phyloP scores from a whole-genome alignment of 805 yeast species.

The Saccharomycopsis sp. region DNA sequence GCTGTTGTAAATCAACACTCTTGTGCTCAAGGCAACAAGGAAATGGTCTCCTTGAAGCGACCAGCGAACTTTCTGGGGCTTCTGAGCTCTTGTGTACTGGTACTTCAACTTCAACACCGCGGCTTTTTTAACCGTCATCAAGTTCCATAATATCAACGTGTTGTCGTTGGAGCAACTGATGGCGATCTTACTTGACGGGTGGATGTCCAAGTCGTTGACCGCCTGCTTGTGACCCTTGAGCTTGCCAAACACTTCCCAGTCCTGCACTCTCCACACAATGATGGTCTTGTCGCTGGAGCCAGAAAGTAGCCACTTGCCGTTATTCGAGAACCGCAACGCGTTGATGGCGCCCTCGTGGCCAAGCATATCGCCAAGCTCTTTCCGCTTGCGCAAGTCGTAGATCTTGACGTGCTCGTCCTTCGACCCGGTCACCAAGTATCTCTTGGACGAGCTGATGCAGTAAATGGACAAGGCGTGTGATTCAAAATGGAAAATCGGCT shows the following conservation, averaged over 20 bases:
- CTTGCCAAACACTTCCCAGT: constrained; percentile 88
- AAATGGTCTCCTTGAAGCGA: constrained; percentile 57
- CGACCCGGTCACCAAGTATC: constrained; percentile 87
- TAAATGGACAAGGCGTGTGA: constrained; percentile 88
- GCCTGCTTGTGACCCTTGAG: constrained; percentile 85
- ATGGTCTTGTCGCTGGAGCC: constrained; percentile 89
- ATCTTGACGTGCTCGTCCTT: constrained; percentile 94
- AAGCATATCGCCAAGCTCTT: constrained; percentile 83
- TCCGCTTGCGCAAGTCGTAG: constrained; percentile 87
- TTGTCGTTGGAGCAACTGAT: constrained; percentile 81
- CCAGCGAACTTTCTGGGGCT: constrained; percentile 63
- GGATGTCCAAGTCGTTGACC: constrained; percentile 78
- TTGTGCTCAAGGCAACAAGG: constrained; percentile 63
- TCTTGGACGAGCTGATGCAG: constrained; percentile 68
- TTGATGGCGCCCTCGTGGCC: constrained; percentile 89
- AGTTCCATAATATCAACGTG: constrained; percentile 84
- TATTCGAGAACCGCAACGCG: constrained; percentile 58
- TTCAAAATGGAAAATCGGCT: constrained; percentile 91
- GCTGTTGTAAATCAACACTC: constrained; percentile 57
- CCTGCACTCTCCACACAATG: constrained; percentile 89
- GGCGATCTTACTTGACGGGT: constrained; percentile 85
- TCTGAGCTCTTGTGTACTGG: constrained; percentile 47
- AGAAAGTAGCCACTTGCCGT: constrained; percentile 79
- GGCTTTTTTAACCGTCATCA: constrained; percentile 94
- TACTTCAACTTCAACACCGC: constrained; percentile 64